A percentile compares a stretch with the other conserved stretches of the same genome.
Conservation (phyloP, 768 basidiomycete species). For the Xerocomellus chrysenteron region DNA sequence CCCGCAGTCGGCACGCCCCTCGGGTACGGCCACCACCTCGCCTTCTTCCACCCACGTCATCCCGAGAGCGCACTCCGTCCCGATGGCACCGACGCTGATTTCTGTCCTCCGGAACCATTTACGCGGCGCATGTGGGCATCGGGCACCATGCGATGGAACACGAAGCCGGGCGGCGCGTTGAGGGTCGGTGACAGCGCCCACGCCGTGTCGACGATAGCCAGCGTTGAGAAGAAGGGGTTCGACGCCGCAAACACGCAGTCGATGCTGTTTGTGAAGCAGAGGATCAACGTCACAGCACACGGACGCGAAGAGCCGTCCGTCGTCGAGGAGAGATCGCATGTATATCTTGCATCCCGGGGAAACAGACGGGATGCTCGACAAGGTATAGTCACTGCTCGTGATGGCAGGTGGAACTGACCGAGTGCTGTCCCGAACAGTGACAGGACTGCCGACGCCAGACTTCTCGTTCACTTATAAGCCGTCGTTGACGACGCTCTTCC, state of each 20-base stretch:
- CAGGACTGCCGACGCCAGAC: slow-evolving; percentile 48
- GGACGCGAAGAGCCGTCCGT: slow-evolving; percentile 48
- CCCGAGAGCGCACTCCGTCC: slow-evolving; percentile 54
- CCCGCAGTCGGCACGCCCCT: slow-evolving; percentile 46
- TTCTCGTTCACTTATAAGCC: slow-evolving; percentile 70
- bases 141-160: slow-evolving; percentile 64
- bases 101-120: slow-evolving; percentile 72
- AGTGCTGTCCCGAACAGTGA: slow-evolving; percentile 37
- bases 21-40: slow-evolving; percentile 66
- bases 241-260: slow-evolving; percentile 49
- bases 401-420: neutral
- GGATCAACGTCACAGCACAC: slow-evolving; percentile 49
- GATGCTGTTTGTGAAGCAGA: slow-evolving; percentile 75
- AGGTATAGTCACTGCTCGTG: slow-evolving; percentile 36
- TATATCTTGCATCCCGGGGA: slow-evolving; percentile 48
- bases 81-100: slow-evolving; percentile 74
- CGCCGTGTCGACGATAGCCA: slow-evolving; percentile 47
- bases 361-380: slow-evolving; percentile 37
- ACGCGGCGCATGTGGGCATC: slow-evolving; percentile 82
- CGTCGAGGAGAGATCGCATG: slow-evolving; percentile 66
- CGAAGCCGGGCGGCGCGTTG: slow-evolving; percentile 38
- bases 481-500: slow-evolving; percentile 70
- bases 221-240: slow-evolving; percentile 65
- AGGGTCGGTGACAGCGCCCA: slow-evolving; percentile 52
- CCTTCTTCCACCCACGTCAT: slow-evolving; percentile 68